Evolutionary conservation across 1,284 basidiomycete species (phyloP).

Genomic region (Exobasidium rhododendri): DNA sequence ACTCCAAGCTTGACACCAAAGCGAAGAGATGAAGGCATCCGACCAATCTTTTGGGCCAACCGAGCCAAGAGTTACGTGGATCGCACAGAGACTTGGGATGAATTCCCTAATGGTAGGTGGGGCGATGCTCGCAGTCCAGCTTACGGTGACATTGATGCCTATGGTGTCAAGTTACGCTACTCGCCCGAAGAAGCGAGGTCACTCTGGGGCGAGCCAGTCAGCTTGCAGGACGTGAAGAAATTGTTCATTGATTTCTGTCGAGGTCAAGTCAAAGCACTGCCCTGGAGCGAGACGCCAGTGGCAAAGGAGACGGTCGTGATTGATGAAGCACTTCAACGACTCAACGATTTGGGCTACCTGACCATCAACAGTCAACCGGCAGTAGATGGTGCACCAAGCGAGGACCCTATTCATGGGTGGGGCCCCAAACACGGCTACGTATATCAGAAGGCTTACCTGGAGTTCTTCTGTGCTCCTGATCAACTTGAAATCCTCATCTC

Average conservation of each 20-base stretch:
- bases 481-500: slow-evolving; percentile 73
- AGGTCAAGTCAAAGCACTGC: slow-evolving; percentile 64
- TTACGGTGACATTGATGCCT: slow-evolving; percentile 95
- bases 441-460: slow-evolving; percentile 76
- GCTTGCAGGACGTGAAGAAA: slow-evolving; percentile 43
- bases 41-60: slow-evolving; percentile 55
- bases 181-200: slow-evolving; percentile 71
- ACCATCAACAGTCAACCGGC: slow-evolving; percentile 98
- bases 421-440: slow-evolving; percentile 57
- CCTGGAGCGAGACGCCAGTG: slow-evolving; percentile 90
- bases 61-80: slow-evolving; percentile 50
- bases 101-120: slow-evolving; percentile 97
- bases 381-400: slow-evolving; percentile 74
- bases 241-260: slow-evolving; percentile 56
- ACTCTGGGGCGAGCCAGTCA: slow-evolving; percentile 35
- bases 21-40: slow-evolving; percentile 51
- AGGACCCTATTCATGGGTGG: slow-evolving; percentile 63
- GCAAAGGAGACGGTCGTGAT: slow-evolving; percentile 83
- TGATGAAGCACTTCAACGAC: slow-evolving; percentile 70
- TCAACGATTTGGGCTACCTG: slow-evolving; percentile 85
- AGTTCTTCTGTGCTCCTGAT: slow-evolving; percentile 82
- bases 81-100: slow-evolving; percentile 72
- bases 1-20: slow-evolving; percentile 50
- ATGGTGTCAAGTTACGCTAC: slow-evolving; percentile 62
- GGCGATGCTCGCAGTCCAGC: slow-evolving; percentile 95